Percentiles rank a stretch among this genome's conserved stretches.
Evolutionary conservation across 2,329 filamentous ascomycete species (phyloP).

Genomic region (Calycina marina): DNA sequence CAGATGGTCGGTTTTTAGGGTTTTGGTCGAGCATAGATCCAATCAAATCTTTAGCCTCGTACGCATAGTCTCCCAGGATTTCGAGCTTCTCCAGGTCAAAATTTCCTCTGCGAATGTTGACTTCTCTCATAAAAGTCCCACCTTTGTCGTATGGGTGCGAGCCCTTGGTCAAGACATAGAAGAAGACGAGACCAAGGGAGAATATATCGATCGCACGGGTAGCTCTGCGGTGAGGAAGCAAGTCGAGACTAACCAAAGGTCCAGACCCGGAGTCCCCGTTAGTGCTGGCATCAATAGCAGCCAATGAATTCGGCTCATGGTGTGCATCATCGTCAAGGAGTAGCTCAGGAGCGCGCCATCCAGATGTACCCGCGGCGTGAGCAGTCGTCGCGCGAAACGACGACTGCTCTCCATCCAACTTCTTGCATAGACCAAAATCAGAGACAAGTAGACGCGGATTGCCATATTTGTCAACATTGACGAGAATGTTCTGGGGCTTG

Average conservation of each 20-base stretch:
- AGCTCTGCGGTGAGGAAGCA: conserved; percentile 58
- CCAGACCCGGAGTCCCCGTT: conserved; percentile 47
- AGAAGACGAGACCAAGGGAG: conserved; percentile 93
- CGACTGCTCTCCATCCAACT: conserved; percentile 83
- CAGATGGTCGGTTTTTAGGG: conserved; percentile 49
- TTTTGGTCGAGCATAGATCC: conserved; percentile 54
- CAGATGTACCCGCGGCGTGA: conserved; percentile 82
- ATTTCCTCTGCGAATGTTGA: conserved; percentile 88
- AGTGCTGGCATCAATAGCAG: conserved; percentile 34
- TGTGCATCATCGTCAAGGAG: conserved; percentile 64
- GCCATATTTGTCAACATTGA: conserved; percentile 55
- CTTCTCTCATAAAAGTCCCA: conserved; percentile 87
- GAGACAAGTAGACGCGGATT: conserved; percentile 82
- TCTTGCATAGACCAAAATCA: conserved; percentile 96
- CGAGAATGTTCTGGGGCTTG: conserved; percentile 94
- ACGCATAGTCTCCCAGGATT: conserved; percentile 66
- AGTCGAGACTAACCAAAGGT: conserved; percentile 36
- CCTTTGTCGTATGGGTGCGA: conserved; percentile 82
- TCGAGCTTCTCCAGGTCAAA: conserved; percentile 59
- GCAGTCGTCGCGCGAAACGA: conserved; percentile 91
- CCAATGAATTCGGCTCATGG: conserved; percentile 25
- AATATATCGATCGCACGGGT: conserved; percentile 97
- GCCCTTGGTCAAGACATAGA: conserved; percentile 91
- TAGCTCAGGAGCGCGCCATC: conserved; percentile 92
- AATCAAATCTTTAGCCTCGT: conserved; percentile 80